These are phyloP conservation scores for Geotrichum candidum DNA, from an alignment of 1,139 yeast species.

Conservation along the genomic window DNA sequence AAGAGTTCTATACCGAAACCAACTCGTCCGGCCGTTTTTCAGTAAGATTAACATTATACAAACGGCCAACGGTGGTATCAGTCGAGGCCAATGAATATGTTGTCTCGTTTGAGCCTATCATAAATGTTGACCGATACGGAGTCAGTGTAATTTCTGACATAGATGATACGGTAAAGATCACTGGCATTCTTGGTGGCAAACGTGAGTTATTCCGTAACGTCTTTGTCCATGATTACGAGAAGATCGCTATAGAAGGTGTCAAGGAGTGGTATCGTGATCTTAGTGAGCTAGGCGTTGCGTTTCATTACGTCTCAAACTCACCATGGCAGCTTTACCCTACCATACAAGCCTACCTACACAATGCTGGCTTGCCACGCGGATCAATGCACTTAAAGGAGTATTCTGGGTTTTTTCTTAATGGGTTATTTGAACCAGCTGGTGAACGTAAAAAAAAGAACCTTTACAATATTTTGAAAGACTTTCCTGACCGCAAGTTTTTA, in stretches of 20 bases:
- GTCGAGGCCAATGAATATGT: constrained; percentile 24
- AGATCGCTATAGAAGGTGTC: constrained; percentile 69
- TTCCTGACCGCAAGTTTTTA: constrained; percentile 69
- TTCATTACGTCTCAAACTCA: constrained; percentile 91
- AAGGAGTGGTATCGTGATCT: constrained; percentile 59
- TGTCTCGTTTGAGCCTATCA: constrained; percentile 18
- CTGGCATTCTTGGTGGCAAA: constrained; percentile 87
- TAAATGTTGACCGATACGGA: constrained; percentile 40
- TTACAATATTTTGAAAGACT: constrained; percentile 60
- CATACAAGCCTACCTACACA: constrained; percentile 52
- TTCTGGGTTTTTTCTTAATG: constrained; percentile 67
- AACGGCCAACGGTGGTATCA: constrained; percentile 25
- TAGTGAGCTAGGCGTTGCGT: constrained; percentile 42
- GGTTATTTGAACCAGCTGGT: constrained; percentile 80
- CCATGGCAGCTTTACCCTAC: constrained; percentile 84
- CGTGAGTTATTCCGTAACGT: constrained; percentile 74
- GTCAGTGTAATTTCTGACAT: constrained; percentile 82
- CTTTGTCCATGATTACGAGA: constrained; percentile 55
- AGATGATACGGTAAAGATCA: constrained; percentile 86
- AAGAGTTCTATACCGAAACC: constrained; percentile 23
- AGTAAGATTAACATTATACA: constrained; percentile 29
- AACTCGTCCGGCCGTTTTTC: constrained; percentile 36
- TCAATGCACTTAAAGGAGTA: constrained; percentile 85
- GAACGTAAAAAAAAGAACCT: constrained; percentile 70
- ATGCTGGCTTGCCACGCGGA: constrained; percentile 59